Evolutionary conservation across 2,329 filamentous ascomycete genomes (phyloP).

Genomic region (Aschersonia sp.): DNA sequence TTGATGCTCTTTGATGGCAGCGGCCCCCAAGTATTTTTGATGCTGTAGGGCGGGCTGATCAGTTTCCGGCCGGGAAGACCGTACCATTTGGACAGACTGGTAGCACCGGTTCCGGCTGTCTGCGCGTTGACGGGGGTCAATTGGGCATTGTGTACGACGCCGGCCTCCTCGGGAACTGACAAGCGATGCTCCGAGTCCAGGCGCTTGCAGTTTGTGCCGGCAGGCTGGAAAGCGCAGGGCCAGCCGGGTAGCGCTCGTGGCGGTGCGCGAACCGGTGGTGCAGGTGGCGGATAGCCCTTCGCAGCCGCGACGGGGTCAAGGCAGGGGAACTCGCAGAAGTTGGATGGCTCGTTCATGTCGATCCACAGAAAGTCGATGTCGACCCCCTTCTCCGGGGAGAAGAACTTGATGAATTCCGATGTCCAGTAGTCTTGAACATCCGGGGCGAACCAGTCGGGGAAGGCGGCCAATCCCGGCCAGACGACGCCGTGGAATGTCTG

Average conservation of each 20-base stretch:
- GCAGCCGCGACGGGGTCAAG: conserved; percentile 21
- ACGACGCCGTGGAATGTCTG: conserved; percentile 49
- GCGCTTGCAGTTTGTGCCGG: conserved; percentile 6
- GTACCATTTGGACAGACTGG: conserved; percentile 5
- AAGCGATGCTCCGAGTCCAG: background rate
- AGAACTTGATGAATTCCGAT: conserved; percentile 49
- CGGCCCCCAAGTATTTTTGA: conserved; percentile 20
- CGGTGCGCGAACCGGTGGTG: conserved; percentile 44
- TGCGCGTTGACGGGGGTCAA: background rate
- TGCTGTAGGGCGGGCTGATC: conserved; percentile 8
- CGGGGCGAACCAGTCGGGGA: conserved; percentile 62
- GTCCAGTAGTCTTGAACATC: conserved; percentile 54
- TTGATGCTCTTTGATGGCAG: conserved; percentile 46
- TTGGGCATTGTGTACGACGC: background rate
- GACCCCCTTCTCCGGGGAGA: conserved; percentile 46
- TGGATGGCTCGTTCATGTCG: conserved; percentile 39
- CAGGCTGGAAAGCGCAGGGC: conserved; percentile 20
- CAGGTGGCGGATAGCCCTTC: conserved; percentile 37
- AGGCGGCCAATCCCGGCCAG: conserved; percentile 59
- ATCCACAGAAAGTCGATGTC: conserved; percentile 69
- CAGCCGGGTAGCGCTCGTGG: conserved; percentile 54
- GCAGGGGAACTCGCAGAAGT: conserved; percentile 15
- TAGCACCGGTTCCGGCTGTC: too few relatives aligned
- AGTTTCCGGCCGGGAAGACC: conserved; percentile 9
- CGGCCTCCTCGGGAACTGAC: background rate